Percentiles rank a stretch among this genome's conserved stretches.
phyloP scores from a whole-genome alignment of 2,329 filamentous ascomycete genomes.

The Colletotrichum sp. region DNA sequence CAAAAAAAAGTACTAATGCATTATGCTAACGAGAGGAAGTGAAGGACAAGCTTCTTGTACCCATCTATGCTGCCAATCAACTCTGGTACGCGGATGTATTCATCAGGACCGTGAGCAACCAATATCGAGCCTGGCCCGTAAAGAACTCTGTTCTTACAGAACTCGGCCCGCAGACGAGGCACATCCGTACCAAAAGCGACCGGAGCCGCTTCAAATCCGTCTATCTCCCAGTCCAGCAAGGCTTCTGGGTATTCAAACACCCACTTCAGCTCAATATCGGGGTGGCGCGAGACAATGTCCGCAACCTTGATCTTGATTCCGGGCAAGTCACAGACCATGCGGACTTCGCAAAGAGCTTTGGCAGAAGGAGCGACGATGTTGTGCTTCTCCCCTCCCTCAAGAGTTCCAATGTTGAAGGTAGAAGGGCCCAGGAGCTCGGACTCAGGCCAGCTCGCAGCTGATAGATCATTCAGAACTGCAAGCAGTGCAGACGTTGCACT shows the following conservation, averaged over 20 bases:
- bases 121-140: slow-evolving; percentile 44
- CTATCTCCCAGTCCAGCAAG: slow-evolving; percentile 41
- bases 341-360: slow-evolving; percentile 42
- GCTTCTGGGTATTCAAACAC: slow-evolving; percentile 42
- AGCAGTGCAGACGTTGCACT: slow-evolving; percentile 37
- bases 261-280: slow-evolving; percentile 36
- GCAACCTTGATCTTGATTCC: slow-evolving; percentile 36
- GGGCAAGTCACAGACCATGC: slow-evolving; percentile 38
- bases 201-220: slow-evolving; percentile 38
- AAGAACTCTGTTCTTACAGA: slow-evolving; percentile 36
- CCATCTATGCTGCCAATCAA: slow-evolving; percentile 40
- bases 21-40: background rate
- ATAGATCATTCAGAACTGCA: slow-evolving; percentile 34
- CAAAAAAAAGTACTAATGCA: accelerated
- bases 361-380: slow-evolving; percentile 43
- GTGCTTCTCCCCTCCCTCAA: slow-evolving; percentile 41
- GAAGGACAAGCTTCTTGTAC: slow-evolving; percentile 37
- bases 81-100: slow-evolving; percentile 38
- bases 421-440: slow-evolving; percentile 42
- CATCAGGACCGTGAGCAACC: slow-evolving; percentile 41
- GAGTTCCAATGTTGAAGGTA: slow-evolving; percentile 43
- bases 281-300: slow-evolving; percentile 33
- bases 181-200: slow-evolving; percentile 45
- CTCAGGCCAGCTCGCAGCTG: slow-evolving; percentile 31
- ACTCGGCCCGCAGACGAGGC: slow-evolving; percentile 34